Conservation (phyloP, 306 rosid species). For the Lotus japonicus region DNA sequence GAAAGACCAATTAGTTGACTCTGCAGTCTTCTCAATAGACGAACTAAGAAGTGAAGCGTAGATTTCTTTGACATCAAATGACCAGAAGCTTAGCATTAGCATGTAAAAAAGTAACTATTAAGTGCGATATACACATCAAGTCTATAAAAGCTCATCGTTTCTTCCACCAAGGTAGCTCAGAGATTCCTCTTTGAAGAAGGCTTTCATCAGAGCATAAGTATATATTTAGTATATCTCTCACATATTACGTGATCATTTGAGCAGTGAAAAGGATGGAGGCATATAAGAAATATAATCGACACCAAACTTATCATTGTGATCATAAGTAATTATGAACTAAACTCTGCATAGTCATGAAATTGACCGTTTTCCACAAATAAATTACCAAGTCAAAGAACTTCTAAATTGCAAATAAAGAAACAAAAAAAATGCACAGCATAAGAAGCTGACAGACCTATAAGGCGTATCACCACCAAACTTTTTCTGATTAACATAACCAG, state of each 20-base stretch:
- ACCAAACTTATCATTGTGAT: neutral
- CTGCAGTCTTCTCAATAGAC: neutral
- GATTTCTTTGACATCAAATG: neutral
- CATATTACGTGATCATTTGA: neutral
- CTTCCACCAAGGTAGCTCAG: neutral
- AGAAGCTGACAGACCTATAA: constrained; percentile 53
- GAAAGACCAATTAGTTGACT: constrained; percentile 17
- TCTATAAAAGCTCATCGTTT: neutral
- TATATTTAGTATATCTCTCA: neutral
- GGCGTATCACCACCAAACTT: constrained; percentile 94
- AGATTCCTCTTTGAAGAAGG: neutral
- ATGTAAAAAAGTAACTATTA: neutral
- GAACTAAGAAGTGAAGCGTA: neutral
- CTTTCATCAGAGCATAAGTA: neutral
- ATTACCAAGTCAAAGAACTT: neutral
- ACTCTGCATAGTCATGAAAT: neutral
- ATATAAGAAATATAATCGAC: neutral
- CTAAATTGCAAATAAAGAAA: neutral
- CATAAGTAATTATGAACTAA: neutral
- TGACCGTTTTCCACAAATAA: neutral
- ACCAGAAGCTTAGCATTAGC: neutral
- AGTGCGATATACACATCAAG: neutral
- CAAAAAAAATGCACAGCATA: neutral
- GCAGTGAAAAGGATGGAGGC: neutral
- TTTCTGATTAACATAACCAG: constrained; percentile 96